Evolutionary conservation across 2,329 filamentous ascomycete genomes (phyloP).

Genomic region (Blastomyces parvus): DNA sequence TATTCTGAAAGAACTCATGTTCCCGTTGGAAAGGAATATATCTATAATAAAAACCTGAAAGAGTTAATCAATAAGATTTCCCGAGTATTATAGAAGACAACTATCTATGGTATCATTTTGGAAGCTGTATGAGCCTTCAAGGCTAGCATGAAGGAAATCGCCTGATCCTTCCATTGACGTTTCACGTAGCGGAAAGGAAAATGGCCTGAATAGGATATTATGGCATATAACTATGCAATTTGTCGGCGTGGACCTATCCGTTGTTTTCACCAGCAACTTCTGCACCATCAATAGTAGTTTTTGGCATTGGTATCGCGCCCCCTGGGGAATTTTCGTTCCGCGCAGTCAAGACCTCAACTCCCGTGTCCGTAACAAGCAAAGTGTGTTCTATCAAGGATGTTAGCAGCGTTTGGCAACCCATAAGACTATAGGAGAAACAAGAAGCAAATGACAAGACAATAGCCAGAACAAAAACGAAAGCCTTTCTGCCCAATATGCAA

Average conservation of each 20-base stretch:
- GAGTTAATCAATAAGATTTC: too few species aligned
- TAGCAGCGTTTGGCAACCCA: conserved; percentile 3
- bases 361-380: conserved; percentile 66
- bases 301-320: conserved; percentile 51
- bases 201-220: too few species aligned
- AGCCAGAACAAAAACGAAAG: background rate
- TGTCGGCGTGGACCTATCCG: background rate
- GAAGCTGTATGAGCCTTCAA: background rate
- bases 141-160: background rate
- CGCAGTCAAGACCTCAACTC: conserved; percentile 66
- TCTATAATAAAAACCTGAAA: too few species aligned
- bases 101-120: background rate
- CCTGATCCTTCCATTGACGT: background rate
- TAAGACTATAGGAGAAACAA: background rate
- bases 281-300: background rate
- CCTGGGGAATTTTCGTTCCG: conserved; percentile 59
- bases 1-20: too few species aligned
- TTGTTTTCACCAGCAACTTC: background rate
- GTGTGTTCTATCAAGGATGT: conserved; percentile 51
- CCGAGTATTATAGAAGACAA: background rate
- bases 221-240: too few species aligned
- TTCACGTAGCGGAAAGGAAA: background rate
- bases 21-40: too few species aligned
- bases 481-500: background rate
- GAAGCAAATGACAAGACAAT: too few species aligned